Conservation (phyloP, 148 eudicot genomes). For the Rheum nobile region DNA sequence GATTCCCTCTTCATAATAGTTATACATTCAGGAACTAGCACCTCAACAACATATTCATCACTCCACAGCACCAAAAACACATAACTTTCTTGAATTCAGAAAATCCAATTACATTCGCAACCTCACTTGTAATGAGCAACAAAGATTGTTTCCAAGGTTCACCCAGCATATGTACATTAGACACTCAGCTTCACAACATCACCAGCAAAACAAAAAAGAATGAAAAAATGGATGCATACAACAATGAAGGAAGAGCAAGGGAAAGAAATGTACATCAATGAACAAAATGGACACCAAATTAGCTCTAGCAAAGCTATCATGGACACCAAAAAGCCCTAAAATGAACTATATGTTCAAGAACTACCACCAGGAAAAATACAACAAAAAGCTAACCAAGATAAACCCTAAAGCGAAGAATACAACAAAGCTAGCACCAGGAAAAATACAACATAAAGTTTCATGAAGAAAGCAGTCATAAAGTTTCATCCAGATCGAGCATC, state of each 20-base stretch:
- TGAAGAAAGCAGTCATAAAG: conserved; percentile 61
- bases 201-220: conserved; percentile 20
- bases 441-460: too few species aligned
- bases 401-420: too few species aligned
- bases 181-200: conserved; percentile 6
- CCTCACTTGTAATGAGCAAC: neutral
- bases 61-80: neutral
- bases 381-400: too few species aligned
- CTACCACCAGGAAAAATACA: too few species aligned
- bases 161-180: neutral
- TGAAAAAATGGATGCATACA: conserved; percentile 26
- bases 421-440: too few species aligned
- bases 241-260: conserved; percentile 7
- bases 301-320: too few species aligned
- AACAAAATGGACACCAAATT: conserved; percentile 14
- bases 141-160: neutral
- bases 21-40: too few species aligned
- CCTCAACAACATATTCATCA: neutral
- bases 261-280: conserved; percentile 17
- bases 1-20: too few species aligned
- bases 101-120: neutral
- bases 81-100: neutral
- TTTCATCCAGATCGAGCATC: conserved; percentile 85
- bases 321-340: too few species aligned
- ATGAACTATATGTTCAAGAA: too few species aligned